These are phyloP conservation scores for Pyrus communis DNA, from an alignment of 306 rosid species.

Conservation along the genomic window DNA sequence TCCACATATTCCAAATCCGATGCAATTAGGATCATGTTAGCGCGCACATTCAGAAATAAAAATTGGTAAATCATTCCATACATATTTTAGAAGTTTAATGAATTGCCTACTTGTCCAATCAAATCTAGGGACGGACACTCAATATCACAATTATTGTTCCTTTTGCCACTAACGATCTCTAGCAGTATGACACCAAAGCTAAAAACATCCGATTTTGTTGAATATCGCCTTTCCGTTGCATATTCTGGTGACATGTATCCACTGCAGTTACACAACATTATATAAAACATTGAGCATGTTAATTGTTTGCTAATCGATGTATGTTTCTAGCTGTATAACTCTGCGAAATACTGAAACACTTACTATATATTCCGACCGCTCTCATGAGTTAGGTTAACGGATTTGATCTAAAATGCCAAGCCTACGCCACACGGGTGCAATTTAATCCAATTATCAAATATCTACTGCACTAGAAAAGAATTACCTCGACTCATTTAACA, in stretches of 20 bases:
- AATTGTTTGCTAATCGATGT: neutral
- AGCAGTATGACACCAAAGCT: too few species aligned
- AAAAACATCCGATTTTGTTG: too few species aligned
- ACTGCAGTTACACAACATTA: neutral
- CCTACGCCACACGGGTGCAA: too few species aligned
- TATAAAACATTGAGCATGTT: neutral
- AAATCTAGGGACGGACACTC: too few species aligned
- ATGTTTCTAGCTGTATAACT: neutral
- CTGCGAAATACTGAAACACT: neutral
- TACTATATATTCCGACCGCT: slow-evolving; percentile 49
- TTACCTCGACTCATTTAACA: too few species aligned
- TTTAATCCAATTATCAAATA: too few species aligned
- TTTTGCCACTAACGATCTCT: too few species aligned
- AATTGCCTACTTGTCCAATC: neutral
- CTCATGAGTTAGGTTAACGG: neutral
- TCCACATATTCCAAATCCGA: slow-evolving; percentile 47
- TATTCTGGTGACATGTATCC: too few species aligned
- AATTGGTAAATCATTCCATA: neutral
- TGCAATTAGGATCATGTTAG: neutral
- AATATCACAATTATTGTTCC: too few species aligned
- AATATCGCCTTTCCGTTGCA: too few species aligned
- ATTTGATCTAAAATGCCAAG: too few species aligned
- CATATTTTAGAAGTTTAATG: neutral
- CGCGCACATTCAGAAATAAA: neutral
- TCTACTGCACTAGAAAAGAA: too few species aligned